A percentile compares a stretch with the other conserved stretches of the same genome.
Conservation (phyloP, 495 filamentous ascomycete genomes). For the Penicillium pancosmium region DNA sequence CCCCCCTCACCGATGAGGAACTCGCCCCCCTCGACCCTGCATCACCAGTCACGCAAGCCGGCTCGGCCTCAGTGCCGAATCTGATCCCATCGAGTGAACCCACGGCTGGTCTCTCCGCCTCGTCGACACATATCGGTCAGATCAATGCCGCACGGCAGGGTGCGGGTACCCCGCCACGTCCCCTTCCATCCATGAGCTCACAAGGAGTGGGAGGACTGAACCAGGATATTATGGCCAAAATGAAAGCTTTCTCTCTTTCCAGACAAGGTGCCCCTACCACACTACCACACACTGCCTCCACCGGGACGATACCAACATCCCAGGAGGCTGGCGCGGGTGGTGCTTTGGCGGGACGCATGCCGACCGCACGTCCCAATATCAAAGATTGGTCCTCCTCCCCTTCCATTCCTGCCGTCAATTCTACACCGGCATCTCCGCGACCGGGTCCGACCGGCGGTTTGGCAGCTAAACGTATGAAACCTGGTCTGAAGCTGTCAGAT, state of each 20-base stretch:
- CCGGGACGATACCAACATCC: slow-evolving; percentile 37
- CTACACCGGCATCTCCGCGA: slow-evolving; percentile 39
- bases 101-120: slow-evolving; percentile 62
- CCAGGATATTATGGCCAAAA: slow-evolving; percentile 79
- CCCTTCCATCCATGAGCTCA: slow-evolving; percentile 56
- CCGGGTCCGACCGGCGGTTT: slow-evolving; percentile 47
- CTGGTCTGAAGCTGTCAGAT: slow-evolving; percentile 55
- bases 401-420: slow-evolving; percentile 31
- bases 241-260: slow-evolving; percentile 74
- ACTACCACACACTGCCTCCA: slow-evolving; percentile 37
- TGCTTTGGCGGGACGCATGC: slow-evolving; percentile 42
- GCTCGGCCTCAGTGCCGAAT: slow-evolving; percentile 27
- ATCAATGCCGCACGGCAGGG: slow-evolving; percentile 75
- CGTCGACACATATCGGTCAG: slow-evolving; percentile 79
- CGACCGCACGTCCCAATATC: slow-evolving; percentile 42
- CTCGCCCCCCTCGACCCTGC: neutral
- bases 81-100: slow-evolving; percentile 34
- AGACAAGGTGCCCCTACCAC: slow-evolving; percentile 53
- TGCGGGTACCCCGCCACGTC: slow-evolving; percentile 46
- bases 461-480: slow-evolving; percentile 55
- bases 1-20: slow-evolving; percentile 32
- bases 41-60: slow-evolving; percentile 8
- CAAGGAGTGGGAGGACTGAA: slow-evolving; percentile 61
- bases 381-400: slow-evolving; percentile 58
- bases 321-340: slow-evolving; percentile 31